A percentile compares a stretch with the other conserved stretches of the same genome.
Evolutionary conservation across 2,329 filamentous ascomycete species (phyloP).

Genomic region (Apiospora hydei): DNA sequence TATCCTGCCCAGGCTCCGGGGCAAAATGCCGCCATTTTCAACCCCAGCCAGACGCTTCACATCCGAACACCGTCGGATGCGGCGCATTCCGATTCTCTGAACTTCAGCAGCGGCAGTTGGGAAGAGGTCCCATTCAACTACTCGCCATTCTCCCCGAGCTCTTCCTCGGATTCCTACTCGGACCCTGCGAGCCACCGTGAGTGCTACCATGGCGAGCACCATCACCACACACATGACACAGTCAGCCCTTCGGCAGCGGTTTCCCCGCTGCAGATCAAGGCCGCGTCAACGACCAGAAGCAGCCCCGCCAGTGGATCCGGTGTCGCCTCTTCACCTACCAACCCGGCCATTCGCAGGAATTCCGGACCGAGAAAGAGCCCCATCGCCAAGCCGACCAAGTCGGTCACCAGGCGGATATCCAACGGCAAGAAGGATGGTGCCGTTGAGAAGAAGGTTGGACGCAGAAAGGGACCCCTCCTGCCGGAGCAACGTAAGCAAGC

Average conservation of each 20-base stretch:
- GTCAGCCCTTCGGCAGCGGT: conserved; percentile 74
- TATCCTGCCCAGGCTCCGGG: conserved; percentile 60
- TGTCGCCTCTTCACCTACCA: conserved; percentile 67
- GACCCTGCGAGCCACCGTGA: conserved; percentile 67
- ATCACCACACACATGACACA: conserved; percentile 59
- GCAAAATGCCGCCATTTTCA: conserved; percentile 78
- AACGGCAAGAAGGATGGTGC: conserved; percentile 80
- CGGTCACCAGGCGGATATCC: conserved; percentile 80
- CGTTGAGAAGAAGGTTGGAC: conserved; percentile 89
- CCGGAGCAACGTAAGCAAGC: conserved; percentile 96
- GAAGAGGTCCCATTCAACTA: conserved; percentile 80
- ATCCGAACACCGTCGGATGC: conserved; percentile 87
- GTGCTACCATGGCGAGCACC: conserved; percentile 65
- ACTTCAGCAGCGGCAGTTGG: conserved; percentile 75
- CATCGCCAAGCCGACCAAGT: conserved; percentile 82
- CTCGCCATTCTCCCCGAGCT: conserved; percentile 83
- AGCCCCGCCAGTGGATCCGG: conserved; percentile 67
- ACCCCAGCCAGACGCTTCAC: conserved; percentile 89
- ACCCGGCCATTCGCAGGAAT: conserved; percentile 67
- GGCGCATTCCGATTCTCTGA: conserved; percentile 74
- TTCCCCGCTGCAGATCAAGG: conserved; percentile 74
- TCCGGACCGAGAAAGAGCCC: conserved; percentile 78
- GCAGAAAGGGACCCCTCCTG: conserved; percentile 86
- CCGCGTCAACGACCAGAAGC: conserved; percentile 64
- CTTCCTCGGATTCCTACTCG: conserved; percentile 68